These are phyloP conservation scores for Pharnaceum exiguum DNA, from an alignment of 148 eudicot genomes.

Conservation along the genomic window DNA sequence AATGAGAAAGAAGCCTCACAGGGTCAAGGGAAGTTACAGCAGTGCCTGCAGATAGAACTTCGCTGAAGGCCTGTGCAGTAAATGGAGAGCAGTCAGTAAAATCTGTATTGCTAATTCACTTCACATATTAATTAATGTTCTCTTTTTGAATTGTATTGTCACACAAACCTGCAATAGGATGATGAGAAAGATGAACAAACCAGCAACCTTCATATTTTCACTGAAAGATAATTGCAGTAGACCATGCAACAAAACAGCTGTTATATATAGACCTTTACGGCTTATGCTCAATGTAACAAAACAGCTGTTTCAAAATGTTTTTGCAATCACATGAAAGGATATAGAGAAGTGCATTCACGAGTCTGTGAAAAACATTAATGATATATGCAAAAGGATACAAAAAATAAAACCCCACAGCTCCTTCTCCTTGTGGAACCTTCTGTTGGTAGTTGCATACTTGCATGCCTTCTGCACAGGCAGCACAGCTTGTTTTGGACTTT, in stretches of 20 bases:
- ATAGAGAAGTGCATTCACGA: no score
- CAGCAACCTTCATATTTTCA: conserved; percentile 15
- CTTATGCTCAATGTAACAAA: not conserved
- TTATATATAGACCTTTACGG: conserved; percentile 7
- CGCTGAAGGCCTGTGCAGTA: conserved; percentile 4
- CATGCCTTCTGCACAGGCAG: no score
- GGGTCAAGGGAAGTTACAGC: conserved; percentile 2
- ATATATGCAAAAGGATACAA: not conserved
- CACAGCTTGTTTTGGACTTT: no score
- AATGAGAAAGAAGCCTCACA: not conserved
- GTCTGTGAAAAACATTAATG: no score
- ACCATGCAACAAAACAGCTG: no score
- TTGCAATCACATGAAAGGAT: not conserved
- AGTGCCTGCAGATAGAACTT: conserved; percentile 15
- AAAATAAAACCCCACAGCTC: not conserved
- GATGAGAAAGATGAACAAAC: conserved; percentile 10
- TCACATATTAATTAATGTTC: no score
- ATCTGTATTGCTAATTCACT: no score
- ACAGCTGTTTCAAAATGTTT: not conserved
- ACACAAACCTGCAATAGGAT: conserved; percentile 19
- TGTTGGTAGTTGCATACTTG: no score
- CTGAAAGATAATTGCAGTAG: no score
- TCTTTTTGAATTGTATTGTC: not conserved
- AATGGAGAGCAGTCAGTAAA: not conserved
- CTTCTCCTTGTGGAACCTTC: not conserved